Percentiles rank a stretch among this genome's conserved stretches.
Conservation (phyloP, 176 grass and related monocot genomes). For the Pontederia crassipes region DNA sequence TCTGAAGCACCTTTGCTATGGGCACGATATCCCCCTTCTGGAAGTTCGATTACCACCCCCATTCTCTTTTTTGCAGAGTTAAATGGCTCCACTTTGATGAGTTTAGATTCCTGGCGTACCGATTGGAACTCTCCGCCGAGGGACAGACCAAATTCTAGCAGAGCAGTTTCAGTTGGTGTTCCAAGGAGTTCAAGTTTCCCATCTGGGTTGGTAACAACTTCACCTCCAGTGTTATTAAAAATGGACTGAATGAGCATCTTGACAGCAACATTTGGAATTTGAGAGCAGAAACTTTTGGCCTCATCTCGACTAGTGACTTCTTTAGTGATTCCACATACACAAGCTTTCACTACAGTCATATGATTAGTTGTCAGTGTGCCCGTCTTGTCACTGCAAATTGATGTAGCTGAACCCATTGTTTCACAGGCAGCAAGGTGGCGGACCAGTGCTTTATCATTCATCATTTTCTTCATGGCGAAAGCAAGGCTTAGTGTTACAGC, state of each 20-base stretch:
- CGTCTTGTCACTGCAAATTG: slow-evolving; percentile 16
- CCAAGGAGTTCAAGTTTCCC: slow-evolving; percentile 8
- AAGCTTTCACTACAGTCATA: slow-evolving; percentile 9
- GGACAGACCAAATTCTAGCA: slow-evolving; percentile 6
- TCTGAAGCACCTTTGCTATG: slow-evolving; percentile 14
- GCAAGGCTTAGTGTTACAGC: slow-evolving; percentile 12
- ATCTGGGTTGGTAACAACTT: slow-evolving; percentile 5
- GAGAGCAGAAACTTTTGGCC: neutral
- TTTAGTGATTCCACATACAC: slow-evolving; percentile 1
- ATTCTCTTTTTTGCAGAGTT: slow-evolving; percentile 14
- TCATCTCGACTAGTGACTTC: neutral
- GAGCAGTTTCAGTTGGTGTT: slow-evolving; percentile 11
- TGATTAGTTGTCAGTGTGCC: slow-evolving; percentile 11
- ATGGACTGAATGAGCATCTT: slow-evolving; percentile 5
- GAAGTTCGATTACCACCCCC: slow-evolving; percentile 8
- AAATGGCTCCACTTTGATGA: slow-evolving; percentile 8
- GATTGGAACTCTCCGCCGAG: slow-evolving; percentile 3
- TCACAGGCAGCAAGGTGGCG: slow-evolving; percentile 10
- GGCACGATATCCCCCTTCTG: slow-evolving; percentile 2
- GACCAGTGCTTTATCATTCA: slow-evolving; percentile 14
- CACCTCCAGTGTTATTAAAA: slow-evolving; percentile 9
- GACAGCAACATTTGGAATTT: neutral
- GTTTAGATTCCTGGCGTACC: neutral
- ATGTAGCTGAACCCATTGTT: slow-evolving; percentile 11
- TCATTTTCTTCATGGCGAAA: slow-evolving; percentile 13